Base-by-base conservation (phyloP, 306 rosid genomes). In the Sophora flavescens region DNA sequence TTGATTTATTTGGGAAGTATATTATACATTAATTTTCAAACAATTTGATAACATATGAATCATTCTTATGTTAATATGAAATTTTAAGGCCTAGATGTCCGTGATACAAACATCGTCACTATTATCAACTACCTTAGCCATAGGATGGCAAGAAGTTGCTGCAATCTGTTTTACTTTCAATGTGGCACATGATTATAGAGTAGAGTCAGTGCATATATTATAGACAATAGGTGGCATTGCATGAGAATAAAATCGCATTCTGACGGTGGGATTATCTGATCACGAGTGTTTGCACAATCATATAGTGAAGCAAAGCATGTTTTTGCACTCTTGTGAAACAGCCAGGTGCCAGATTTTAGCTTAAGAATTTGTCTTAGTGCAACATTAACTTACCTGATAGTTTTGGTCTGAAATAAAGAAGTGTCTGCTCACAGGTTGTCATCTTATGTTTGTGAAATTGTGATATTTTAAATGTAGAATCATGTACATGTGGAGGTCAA, bases 401-500 rank as follows among this genome's bases (percentile, higher is more conserved):
- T 28, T 47, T 33, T 44, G 5, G 4, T 9, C 72, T 41, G 45
- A 41, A 71, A n/a, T 28, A 12, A 60, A 56, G 9, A 32, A 3
- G 8, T 59, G 42, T 36, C 32, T 50, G 52, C 3, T 57, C 15
- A 15, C 39, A 13, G 30, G 63, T 39, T 66, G 28, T 71, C 16
- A 41, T 47, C 48, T 81, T 64, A 11, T 73, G 52, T 75, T 54
- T 64, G 38, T 80, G 79, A 70, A 70, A 66, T 87, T 65, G 41
- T 82, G 70, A 68, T 53, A 44, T 88, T 70, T 70, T 38, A 16
- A 82, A 72, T 90, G 86, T 80, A 96, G 99, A 80, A 73, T 92
- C 57, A 92, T 91, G 99, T 96, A 96, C 90, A 91, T 96, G 99
- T 96, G 99, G 99, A 91, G 59, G 83, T 77, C 93, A 75, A 96